Conservation (phyloP, 257 asterid genomes). For the Lycium ferocissimum region DNA sequence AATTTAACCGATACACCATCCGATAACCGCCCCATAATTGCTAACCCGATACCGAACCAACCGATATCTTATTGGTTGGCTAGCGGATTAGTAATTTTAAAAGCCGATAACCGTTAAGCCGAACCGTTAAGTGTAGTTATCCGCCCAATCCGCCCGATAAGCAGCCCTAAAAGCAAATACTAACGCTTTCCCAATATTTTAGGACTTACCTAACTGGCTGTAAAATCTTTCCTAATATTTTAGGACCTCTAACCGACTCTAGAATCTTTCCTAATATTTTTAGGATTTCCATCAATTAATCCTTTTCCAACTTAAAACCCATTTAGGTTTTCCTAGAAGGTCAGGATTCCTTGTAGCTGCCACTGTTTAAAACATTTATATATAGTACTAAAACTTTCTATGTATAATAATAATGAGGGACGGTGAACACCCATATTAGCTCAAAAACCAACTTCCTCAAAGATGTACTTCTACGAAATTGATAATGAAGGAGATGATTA, state of each 20-base stretch:
- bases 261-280: background rate
- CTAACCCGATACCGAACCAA: too few relatives aligned
- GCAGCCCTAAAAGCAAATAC: background rate
- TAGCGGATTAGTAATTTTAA: too few relatives aligned
- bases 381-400: background rate
- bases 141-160: too few relatives aligned
- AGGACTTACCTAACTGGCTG: background rate
- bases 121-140: too few relatives aligned
- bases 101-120: too few relatives aligned
- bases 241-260: background rate
- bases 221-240: background rate
- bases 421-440: too few relatives aligned
- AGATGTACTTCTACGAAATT: background rate
- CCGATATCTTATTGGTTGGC: too few relatives aligned
- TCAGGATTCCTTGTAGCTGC: background rate
- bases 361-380: background rate
- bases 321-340: background rate
- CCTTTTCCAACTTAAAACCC: conserved; percentile 9
- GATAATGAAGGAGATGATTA: background rate
- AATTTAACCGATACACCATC: too few relatives aligned
- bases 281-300: background rate
- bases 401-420: background rate
- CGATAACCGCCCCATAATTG: too few relatives aligned
- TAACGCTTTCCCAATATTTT: background rate
- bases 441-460: background rate